Conservation (phyloP, 805 yeast species). For the Cyberlindnera veronae region DNA sequence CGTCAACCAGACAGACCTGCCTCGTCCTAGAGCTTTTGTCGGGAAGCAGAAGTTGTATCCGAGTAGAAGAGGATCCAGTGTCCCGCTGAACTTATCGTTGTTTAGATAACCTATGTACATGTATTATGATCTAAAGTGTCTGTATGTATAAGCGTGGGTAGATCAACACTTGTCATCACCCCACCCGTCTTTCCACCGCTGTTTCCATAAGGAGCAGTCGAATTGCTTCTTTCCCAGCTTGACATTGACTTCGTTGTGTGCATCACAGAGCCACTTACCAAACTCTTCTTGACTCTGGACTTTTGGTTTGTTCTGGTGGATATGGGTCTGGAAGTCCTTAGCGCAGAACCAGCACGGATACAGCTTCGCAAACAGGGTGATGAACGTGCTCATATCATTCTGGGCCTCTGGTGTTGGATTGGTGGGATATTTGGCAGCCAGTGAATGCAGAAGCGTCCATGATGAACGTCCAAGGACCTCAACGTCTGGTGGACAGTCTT, state of each 20-base stretch:
- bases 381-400: slow-evolving; percentile 64
- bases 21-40: slow-evolving; percentile 81
- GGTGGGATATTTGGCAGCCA: slow-evolving; percentile 87
- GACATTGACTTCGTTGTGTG: slow-evolving; percentile 89
- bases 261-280: slow-evolving; percentile 90
- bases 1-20: slow-evolving; percentile 61
- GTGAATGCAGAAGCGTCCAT: slow-evolving; percentile 88
- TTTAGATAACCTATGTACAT: slow-evolving; percentile 7
- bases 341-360: slow-evolving; percentile 97
- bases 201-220: slow-evolving; percentile 86
- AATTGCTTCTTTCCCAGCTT: slow-evolving; percentile 84
- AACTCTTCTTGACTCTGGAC: slow-evolving; percentile 70
- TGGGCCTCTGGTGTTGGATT: slow-evolving; percentile 61
- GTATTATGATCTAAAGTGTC: background rate
- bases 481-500: slow-evolving; percentile 84
- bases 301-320: slow-evolving; percentile 46
- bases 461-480: slow-evolving; percentile 76
- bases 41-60: slow-evolving; percentile 80
- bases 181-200: slow-evolving; percentile 97
- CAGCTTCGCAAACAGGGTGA: slow-evolving; percentile 66
- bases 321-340: slow-evolving; percentile 67
- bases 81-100: slow-evolving; percentile 15
- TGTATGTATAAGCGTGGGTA: background rate
- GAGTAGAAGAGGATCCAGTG: slow-evolving; percentile 80
- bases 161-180: slow-evolving; percentile 32